phyloP scores from a whole-genome alignment of 2,329 filamentous ascomycete species.

The Colletotrichum navitas region DNA sequence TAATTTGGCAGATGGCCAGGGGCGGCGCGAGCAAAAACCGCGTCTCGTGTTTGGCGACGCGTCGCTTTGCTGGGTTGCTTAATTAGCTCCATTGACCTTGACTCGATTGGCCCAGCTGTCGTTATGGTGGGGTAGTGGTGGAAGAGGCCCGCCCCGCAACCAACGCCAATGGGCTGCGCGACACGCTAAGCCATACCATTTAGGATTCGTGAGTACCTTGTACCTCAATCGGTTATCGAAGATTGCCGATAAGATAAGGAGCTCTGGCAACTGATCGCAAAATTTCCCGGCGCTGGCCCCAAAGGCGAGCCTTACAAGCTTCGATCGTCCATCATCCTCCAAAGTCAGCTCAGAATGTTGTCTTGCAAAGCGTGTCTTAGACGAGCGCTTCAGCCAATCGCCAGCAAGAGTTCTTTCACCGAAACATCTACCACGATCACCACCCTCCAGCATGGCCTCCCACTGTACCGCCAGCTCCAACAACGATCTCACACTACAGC shows the following conservation, averaged over 20 bases:
- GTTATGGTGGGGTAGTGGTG: background rate
- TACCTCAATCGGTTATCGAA: background rate
- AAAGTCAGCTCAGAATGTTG: conserved; percentile 1
- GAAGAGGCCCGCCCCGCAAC: conserved; percentile 1
- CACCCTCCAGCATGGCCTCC: conserved; percentile 1
- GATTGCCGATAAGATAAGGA: conserved; percentile 23
- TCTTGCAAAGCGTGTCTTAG: conserved; percentile 22
- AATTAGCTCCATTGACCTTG: conserved; percentile 15
- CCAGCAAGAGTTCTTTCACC: background rate
- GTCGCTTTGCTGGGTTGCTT: conserved; percentile 29
- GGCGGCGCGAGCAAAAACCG: conserved; percentile 35
- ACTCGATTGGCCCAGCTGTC: conserved; percentile 21
- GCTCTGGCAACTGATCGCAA: conserved; percentile 8
- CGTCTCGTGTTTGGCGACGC: conserved; percentile 41
- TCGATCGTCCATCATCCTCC: background rate
- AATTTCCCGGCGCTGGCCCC: conserved; percentile 14
- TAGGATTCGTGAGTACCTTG: conserved; percentile 2
- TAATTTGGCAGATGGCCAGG: conserved; percentile 27
- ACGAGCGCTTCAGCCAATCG: conserved; percentile 6
- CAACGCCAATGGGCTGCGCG: conserved; percentile 9
- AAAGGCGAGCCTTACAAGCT: background rate
- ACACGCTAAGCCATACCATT: conserved; percentile 3
- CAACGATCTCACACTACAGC: conserved; percentile 2
- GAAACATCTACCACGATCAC: conserved; percentile 2
- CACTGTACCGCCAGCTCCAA: conserved; percentile 2